Evolutionary conservation across 2,329 filamentous ascomycete genomes (phyloP).

Genomic region (Monosporascus sp.): DNA sequence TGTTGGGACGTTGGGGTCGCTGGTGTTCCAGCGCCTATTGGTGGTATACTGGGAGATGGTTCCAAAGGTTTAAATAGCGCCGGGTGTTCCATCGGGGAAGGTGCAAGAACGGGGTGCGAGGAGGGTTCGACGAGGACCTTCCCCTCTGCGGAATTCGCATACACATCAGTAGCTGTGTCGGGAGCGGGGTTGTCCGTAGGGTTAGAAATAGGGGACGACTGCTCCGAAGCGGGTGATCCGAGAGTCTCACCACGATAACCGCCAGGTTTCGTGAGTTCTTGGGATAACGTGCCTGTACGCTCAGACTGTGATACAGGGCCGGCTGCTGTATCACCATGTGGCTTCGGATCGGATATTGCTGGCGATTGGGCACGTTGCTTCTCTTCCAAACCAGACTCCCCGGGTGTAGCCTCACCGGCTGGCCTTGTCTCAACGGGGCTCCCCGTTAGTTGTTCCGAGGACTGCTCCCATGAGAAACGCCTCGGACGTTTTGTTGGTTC

Average conservation of each 20-base stretch:
- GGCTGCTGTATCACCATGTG: slow-evolving; percentile 4
- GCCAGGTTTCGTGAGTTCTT: slow-evolving; percentile 21
- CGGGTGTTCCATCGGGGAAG: slow-evolving; percentile 27
- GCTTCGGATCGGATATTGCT: background rate
- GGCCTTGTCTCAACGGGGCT: slow-evolving; percentile 10
- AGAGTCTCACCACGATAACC: background rate
- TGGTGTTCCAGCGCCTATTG: slow-evolving; percentile 12
- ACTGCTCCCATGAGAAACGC: slow-evolving; percentile 41
- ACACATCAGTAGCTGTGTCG: slow-evolving; percentile 1
- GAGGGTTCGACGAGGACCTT: slow-evolving; percentile 33
- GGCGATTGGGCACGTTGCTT: background rate
- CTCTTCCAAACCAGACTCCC: background rate
- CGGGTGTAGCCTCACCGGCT: background rate
- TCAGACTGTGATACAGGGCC: slow-evolving; percentile 5
- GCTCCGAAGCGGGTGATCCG: slow-evolving; percentile 26
- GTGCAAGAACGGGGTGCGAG: slow-evolving; percentile 24
- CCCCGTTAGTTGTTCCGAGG: slow-evolving; percentile 15
- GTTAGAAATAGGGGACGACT: slow-evolving; percentile 39
- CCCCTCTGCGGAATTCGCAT: slow-evolving; percentile 12
- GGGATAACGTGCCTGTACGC: slow-evolving; percentile 19
- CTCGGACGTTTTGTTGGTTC: slow-evolving; percentile 7
- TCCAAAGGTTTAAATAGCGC: slow-evolving; percentile 12
- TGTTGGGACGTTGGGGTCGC: slow-evolving; percentile 5
- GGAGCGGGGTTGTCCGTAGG: slow-evolving; percentile 24
- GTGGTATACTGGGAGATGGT: slow-evolving; percentile 3